phyloP scores from a whole-genome alignment of 495 filamentous ascomycete genomes.

The Aspergillus saccharolyticus region DNA sequence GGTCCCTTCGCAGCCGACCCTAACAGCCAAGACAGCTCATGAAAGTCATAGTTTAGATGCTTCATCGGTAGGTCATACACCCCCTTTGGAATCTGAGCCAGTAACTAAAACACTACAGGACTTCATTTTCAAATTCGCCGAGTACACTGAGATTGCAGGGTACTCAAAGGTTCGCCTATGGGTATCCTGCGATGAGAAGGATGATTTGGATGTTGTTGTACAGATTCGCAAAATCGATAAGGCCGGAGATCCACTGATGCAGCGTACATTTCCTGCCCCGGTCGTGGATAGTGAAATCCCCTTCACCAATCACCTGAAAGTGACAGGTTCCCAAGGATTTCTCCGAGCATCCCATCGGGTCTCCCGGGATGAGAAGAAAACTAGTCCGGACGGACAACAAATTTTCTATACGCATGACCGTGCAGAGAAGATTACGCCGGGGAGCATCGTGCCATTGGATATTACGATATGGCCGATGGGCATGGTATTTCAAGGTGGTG shows the following conservation, averaged over 20 bases:
- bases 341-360: conserved; percentile 22
- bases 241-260: background rate
- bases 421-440: conserved; percentile 4
- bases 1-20: background rate
- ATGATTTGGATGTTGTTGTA: conserved; percentile 17
- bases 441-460: conserved; percentile 5
- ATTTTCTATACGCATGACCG: conserved; percentile 9
- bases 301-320: background rate
- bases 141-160: conserved; percentile 14
- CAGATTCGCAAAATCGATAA: conserved; percentile 14
- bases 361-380: conserved; percentile 37
- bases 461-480: conserved; percentile 21
- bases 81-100: no score
- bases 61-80: no score
- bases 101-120: no score
- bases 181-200: conserved; percentile 9
- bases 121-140: conserved; percentile 12
- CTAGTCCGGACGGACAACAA: conserved; percentile 27
- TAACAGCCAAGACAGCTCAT: no score
- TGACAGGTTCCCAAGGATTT: background rate
- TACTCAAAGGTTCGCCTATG: conserved; percentile 12
- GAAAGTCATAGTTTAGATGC: no score
- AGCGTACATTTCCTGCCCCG: background rate
- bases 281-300: background rate
- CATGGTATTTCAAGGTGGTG: conserved; percentile 20